A percentile compares a stretch with the other conserved stretches of the same genome.
phyloP scores from a whole-genome alignment of 306 rosid species.

The Styphnolobium japonicum region DNA sequence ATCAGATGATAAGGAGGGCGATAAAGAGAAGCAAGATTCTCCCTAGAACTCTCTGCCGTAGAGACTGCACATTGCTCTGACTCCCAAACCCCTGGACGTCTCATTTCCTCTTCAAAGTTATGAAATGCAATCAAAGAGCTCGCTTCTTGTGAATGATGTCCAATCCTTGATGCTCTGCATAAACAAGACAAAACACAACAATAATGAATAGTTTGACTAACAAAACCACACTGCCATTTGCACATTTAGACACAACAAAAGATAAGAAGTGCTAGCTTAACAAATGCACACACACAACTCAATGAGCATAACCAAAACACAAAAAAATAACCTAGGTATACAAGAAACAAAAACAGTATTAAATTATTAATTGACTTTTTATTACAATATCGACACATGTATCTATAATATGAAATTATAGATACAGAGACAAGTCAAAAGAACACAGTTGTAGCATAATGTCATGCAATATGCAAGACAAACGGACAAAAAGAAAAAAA shows the following conservation, averaged over 20 bases:
- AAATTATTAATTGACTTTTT: not conserved
- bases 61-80: constrained; percentile 74
- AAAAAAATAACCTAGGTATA: not conserved
- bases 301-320: not conserved
- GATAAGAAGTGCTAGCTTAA: not conserved
- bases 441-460: not conserved
- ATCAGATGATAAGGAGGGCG: constrained; percentile 95
- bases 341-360: not conserved
- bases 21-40: constrained; percentile 95
- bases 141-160: constrained; percentile 50
- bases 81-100: constrained; percentile 92
- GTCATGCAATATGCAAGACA: not conserved
- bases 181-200: not conserved
- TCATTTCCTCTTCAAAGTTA: constrained; percentile 84
- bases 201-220: not conserved
- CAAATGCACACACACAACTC: not conserved
- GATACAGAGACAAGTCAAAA: not conserved
- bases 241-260: not conserved
- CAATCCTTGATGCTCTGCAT: constrained; percentile 54
- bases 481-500: not conserved
- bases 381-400: not conserved
- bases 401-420: not conserved
- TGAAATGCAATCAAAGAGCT: constrained; percentile 71
- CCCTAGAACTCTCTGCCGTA: constrained; percentile 66
- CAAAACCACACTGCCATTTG: not conserved